A percentile compares a stretch with the other conserved stretches of the same genome.
These are phyloP conservation scores for Citrus trifoliata DNA, from an alignment of 345 rosid genomes.

Conservation along the genomic window DNA sequence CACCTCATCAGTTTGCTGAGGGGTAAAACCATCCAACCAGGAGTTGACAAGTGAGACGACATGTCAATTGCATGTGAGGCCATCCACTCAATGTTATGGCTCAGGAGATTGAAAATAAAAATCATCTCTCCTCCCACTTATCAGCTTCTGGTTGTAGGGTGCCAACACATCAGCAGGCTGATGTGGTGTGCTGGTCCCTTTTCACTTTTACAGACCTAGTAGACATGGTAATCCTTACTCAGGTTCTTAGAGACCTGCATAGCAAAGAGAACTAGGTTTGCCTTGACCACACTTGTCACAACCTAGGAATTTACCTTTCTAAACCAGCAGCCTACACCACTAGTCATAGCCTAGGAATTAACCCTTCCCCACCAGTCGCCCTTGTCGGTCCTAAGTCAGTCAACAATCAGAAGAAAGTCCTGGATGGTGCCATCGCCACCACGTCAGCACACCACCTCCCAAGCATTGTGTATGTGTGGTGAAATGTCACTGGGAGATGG, in stretches of 20 bases:
- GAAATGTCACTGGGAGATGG: background rate
- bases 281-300: background rate
- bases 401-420: background rate
- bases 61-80: background rate
- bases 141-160: background rate
- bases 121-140: background rate
- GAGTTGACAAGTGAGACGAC: background rate
- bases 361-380: background rate
- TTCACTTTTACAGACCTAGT: background rate
- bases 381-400: background rate
- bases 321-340: background rate
- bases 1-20: background rate
- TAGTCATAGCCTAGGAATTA: background rate
- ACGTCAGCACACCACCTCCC: background rate
- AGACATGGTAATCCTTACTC: background rate
- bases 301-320: background rate
- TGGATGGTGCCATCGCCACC: background rate
- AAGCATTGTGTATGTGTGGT: background rate
- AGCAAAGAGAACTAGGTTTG: background rate
- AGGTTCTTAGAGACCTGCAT: background rate
- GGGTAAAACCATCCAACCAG: background rate
- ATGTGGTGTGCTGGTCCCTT: background rate
- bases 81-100: background rate
- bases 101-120: no score
- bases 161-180: no score